phyloP scores from a whole-genome alignment of 306 rosid species.

The Quercus suber region DNA sequence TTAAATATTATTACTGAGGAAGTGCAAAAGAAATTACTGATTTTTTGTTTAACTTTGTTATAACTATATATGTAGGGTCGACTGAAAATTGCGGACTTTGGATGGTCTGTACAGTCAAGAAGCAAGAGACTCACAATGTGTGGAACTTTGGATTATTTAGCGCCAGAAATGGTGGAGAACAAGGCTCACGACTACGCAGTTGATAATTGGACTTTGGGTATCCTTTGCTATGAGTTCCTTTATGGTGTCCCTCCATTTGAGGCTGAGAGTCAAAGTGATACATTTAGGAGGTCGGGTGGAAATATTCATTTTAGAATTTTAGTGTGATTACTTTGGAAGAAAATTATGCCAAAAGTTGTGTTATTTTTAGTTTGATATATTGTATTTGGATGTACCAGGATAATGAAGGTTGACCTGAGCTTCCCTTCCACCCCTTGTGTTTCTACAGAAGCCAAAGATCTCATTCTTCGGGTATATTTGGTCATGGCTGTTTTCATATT shows the following conservation, averaged over 20 bases:
- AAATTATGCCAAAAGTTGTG: not conserved
- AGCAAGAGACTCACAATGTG: constrained; percentile 86
- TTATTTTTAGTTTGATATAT: not conserved
- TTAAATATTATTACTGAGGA: no score
- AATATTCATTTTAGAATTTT: not conserved
- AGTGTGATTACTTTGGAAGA: not conserved
- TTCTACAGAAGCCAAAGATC: constrained; percentile 67
- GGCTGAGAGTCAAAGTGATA: constrained; percentile 80
- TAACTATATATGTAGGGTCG: constrained; percentile 56
- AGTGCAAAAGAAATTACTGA: not conserved
- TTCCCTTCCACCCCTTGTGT: constrained; percentile 62
- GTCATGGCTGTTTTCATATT: not conserved
- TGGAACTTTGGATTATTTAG: constrained; percentile 90
- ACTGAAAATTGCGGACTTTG: constrained; percentile 87
- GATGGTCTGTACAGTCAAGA: constrained; percentile 89
- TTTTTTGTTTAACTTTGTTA: not conserved
- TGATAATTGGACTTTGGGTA: constrained; percentile 88
- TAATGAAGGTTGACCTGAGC: constrained; percentile 58
- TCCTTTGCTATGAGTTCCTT: constrained; percentile 88
- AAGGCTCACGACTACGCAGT: constrained; percentile 81
- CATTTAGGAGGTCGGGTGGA: constrained; percentile 56
- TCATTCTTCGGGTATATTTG: constrained; percentile 58
- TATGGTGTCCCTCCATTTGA: constrained; percentile 88
- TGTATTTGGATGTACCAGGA: constrained; percentile 39
- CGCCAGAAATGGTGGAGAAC: constrained; percentile 91